Base-by-base conservation (phyloP, 345 rosid species). In the Pseudoturritis turrita region DNA sequence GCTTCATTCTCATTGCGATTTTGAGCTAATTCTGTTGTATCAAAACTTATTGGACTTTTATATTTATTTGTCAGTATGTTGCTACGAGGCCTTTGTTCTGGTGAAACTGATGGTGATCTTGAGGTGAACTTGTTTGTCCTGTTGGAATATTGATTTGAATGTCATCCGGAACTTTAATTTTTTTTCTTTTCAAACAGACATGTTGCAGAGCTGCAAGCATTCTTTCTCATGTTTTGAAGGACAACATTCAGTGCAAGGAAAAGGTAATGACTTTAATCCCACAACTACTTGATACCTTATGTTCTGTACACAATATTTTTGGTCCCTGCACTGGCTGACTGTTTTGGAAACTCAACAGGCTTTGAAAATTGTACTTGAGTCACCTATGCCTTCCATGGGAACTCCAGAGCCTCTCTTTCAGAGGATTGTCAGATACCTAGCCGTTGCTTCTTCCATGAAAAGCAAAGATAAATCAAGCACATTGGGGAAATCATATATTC, bases 191-290 rank as follows among this genome's bases (percentile, higher is more conserved):
- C 49, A 79, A 72, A 61, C 85, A 96, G 99, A 87, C 82, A 68
- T 92, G 96, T 81, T 83, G 96, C 87, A 85, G 99, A 79, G 96
- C 98, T 81, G 97, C 99, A 36, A 92, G 95, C 79, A 88, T 92
- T 43, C 89, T 96, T 65, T 89, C 98, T 63, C 92, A 96, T 81
- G 68, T 96, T 50, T 80, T 96, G 44, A 81, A 84, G 86, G 92
- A 84, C 80, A 96, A 92, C 76, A 65, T 51, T 57, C 90, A 62
- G 65, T 89, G 98, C 85, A 96, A 90, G 70, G 98, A 90, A 81
- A 88, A 82, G 96, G 99, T 96, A 86, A 49, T 41, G 43, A 18
- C 40, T n/a, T 66, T 22, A 22, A 31, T 46, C 40, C 6, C 60
- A 29, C 51, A 45, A 31, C 7, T 36, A 41, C 37, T 9, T 37